These are phyloP conservation scores for Linum usitatissimum DNA, from an alignment of 345 rosid genomes.

Conservation along the genomic window DNA sequence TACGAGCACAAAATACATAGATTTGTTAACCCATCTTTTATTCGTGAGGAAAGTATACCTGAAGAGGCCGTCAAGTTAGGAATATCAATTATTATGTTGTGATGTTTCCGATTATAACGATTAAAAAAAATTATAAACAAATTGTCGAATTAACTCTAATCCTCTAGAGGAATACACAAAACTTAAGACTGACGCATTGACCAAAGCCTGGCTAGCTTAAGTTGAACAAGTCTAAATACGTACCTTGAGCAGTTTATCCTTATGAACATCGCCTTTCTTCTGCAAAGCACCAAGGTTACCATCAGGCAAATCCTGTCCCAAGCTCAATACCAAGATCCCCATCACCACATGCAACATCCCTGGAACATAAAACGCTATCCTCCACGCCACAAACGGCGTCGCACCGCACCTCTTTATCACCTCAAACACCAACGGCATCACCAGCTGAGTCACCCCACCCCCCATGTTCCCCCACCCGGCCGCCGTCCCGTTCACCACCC, in stretches of 20 bases:
- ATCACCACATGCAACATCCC: conserved; percentile 44
- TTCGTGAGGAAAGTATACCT: too few relatives aligned
- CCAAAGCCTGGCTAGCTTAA: too few relatives aligned
- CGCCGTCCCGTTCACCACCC: conserved; percentile 76
- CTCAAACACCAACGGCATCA: conserved; percentile 83
- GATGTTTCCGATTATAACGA: too few relatives aligned
- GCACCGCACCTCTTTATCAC: conserved; percentile 40
- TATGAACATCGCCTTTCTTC: conserved; percentile 32
- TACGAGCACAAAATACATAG: too few relatives aligned
- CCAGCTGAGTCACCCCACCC: conserved; percentile 73
- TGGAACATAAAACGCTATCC: conserved; percentile 79
- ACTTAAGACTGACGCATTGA: too few relatives aligned
- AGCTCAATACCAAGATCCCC: conserved; percentile 34
- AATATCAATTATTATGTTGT: too few relatives aligned
- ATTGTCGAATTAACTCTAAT: too few relatives aligned
- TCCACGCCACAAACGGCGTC: conserved; percentile 79
- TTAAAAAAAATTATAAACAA: too few relatives aligned
- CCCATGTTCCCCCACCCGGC: conserved; percentile 99
- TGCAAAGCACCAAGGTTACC: conserved; percentile 31
- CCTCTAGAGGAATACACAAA: too few relatives aligned
- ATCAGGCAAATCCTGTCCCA: conserved; percentile 49
- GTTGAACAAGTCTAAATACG: conserved; percentile 4
- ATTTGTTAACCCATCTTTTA: too few relatives aligned
- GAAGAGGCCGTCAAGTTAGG: too few relatives aligned
- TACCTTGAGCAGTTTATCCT: conserved; percentile 34